phyloP scores from a whole-genome alignment of 2,329 filamentous ascomycete species.

The Huntiella savannae region DNA sequence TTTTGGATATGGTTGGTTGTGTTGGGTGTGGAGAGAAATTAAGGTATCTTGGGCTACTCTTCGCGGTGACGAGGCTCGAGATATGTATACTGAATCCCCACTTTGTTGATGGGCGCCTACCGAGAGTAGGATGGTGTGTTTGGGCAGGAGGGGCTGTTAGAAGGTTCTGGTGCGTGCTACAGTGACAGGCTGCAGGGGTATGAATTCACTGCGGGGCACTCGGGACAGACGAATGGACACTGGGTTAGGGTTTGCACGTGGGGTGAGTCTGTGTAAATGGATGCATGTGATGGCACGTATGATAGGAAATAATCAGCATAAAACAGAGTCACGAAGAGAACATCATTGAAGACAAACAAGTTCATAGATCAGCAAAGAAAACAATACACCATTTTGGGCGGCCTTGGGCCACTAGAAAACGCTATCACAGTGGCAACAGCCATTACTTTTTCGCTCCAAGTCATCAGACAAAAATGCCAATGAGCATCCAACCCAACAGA shows the following conservation, averaged over 20 bases:
- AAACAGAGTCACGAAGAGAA: neutral
- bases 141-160: neutral
- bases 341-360: neutral
- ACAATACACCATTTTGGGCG: neutral
- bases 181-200: neutral
- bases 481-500: neutral
- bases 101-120: too few relatives aligned
- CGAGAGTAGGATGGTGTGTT: too few relatives aligned
- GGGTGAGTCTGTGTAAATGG: neutral
- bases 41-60: too few relatives aligned
- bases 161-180: slow-evolving; percentile 1
- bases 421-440: neutral
- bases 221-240: neutral
- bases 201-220: neutral
- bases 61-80: too few relatives aligned
- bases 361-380: neutral
- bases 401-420: neutral
- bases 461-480: neutral
- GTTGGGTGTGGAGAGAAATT: too few relatives aligned
- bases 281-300: neutral
- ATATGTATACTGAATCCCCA: too few relatives aligned
- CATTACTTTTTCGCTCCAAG: neutral
- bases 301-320: neutral
- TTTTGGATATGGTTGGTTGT: too few relatives aligned
- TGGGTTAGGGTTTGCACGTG: too few relatives aligned